Base-by-base conservation (phyloP, 148 eudicot genomes). In the Fagopyrum homotropicum region DNA sequence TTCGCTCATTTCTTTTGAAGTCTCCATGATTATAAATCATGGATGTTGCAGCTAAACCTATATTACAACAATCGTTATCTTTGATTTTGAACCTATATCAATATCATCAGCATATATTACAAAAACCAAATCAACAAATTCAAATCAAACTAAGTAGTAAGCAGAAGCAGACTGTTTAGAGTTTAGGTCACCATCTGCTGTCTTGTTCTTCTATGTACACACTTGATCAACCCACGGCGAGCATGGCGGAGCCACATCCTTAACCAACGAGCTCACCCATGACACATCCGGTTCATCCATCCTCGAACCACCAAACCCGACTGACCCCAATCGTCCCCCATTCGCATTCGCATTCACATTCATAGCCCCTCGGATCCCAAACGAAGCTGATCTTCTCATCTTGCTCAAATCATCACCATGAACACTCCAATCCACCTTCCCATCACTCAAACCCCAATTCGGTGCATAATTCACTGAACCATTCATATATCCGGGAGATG, bases 131-230 rank as follows among this genome's bases (percentile, higher is more conserved):
- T 63, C 35, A 63, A 63, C 69, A 63, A 63, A 63, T 63, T 15
- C 44, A 63, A 30, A 63, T 63, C 44, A 9, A 63, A 30, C 69
- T 63, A 9, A 29, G 3, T 17, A 57, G 30, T 17, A 6, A 16
- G 22, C 26, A 5, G 3, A 6, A 14, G 4, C 60, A 15, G 60
- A 55, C 45, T 73, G 22, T 15, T 79, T 71, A 84, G 45, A 35
- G 40, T 35, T 35, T 35, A 35, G 85, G 85, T 85, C 82, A 87
- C 90, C 75, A 87, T 76, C 80, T 89, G 87, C 82, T 35, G 40
- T 91, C 97, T 77, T 93, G 91, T 78, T 90, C 97, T 78, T 90
- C 97, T 81, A 84, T 90, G 79, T 94, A 94, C 96, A 91, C 45
- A 63, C 69, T 74, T 90, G 92, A 76, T 89, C 90, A 80, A 86